Evolutionary conservation across 805 yeast species (phyloP).

Genomic region (Naumovozyma castellii): DNA sequence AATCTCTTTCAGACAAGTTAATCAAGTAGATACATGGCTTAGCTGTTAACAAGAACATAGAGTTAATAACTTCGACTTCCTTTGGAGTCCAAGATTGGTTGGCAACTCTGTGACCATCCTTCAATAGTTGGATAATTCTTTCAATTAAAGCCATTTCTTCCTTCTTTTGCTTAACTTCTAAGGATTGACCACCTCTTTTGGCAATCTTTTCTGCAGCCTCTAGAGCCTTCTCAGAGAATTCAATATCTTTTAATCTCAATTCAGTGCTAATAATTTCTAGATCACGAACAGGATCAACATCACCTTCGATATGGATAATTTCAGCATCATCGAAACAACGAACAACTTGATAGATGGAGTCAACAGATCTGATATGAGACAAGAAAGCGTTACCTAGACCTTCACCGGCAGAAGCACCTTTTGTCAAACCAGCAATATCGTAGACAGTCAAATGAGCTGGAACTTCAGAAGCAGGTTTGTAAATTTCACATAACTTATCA

Average conservation of each 20-base stretch:
- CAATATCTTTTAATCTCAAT: constrained; percentile 92
- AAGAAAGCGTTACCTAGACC: constrained; percentile 97
- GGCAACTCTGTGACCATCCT: constrained; percentile 81
- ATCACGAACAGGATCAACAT: constrained; percentile 91
- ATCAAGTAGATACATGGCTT: constrained; percentile 90
- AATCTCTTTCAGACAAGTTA: constrained; percentile 84
- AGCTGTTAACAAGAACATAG: constrained; percentile 81
- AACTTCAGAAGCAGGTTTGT: constrained; percentile 75
- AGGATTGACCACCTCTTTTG: constrained; percentile 78
- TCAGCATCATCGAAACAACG: constrained; percentile 97
- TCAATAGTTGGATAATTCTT: constrained; percentile 63
- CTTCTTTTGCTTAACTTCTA: constrained; percentile 82
- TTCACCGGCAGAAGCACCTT: constrained; percentile 94
- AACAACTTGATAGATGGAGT: constrained; percentile 95
- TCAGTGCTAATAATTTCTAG: constrained; percentile 85
- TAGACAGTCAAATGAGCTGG: constrained; percentile 90
- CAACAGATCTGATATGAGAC: constrained; percentile 93
- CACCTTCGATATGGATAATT: constrained; percentile 93
- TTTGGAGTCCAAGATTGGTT: constrained; percentile 80
- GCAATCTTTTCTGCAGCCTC: constrained; percentile 72
- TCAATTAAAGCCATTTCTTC: constrained; percentile 72
- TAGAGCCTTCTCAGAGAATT: constrained; percentile 77
- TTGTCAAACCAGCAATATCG: constrained; percentile 96
- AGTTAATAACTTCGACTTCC: constrained; percentile 85
- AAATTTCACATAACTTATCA: constrained; percentile 62